These are phyloP conservation scores for Rhizophora apiculata DNA, from an alignment of 345 rosid species.

Conservation along the genomic window DNA sequence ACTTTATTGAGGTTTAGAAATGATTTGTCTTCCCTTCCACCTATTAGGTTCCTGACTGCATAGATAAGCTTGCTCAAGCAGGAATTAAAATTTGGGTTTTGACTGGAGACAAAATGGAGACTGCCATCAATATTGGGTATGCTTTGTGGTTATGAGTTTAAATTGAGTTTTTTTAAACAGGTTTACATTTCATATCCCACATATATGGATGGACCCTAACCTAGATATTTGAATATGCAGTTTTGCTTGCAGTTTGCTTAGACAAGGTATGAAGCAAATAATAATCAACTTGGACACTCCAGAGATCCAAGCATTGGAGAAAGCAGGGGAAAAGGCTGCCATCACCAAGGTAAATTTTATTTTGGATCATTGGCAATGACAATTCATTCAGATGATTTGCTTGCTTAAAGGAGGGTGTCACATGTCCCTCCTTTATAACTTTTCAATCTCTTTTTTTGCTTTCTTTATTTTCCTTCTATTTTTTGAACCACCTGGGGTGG, in stretches of 20 bases:
- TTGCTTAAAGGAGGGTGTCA: not conserved
- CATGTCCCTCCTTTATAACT: no score
- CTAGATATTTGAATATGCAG: conserved; percentile 42
- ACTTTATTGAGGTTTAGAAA: conserved; percentile 7
- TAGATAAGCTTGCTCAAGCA: conserved; percentile 96
- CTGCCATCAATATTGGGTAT: conserved; percentile 97
- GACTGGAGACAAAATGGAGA: conserved; percentile 99
- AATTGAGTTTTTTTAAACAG: not conserved
- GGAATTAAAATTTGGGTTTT: conserved; percentile 97
- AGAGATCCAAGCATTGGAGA: conserved; percentile 63
- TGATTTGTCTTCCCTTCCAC: conserved; percentile 16
- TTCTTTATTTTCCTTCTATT: no score
- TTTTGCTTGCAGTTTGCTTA: conserved; percentile 85
- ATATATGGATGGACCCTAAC: conserved; percentile 18
- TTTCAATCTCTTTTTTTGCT: no score
- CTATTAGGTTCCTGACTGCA: conserved; percentile 85
- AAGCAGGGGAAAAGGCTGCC: conserved; percentile 59
- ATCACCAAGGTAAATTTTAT: conserved; percentile 51
- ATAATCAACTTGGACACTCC: conserved; percentile 70
- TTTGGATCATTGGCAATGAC: not conserved
- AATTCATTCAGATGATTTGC: not conserved
- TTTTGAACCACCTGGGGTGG: not conserved
- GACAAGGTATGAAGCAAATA: conserved; percentile 95
- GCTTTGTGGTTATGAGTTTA: conserved; percentile 12
- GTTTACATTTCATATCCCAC: not conserved